phyloP scores from a whole-genome alignment of 1,284 basidiomycete species.

The Apiotrichum porosum region DNA sequence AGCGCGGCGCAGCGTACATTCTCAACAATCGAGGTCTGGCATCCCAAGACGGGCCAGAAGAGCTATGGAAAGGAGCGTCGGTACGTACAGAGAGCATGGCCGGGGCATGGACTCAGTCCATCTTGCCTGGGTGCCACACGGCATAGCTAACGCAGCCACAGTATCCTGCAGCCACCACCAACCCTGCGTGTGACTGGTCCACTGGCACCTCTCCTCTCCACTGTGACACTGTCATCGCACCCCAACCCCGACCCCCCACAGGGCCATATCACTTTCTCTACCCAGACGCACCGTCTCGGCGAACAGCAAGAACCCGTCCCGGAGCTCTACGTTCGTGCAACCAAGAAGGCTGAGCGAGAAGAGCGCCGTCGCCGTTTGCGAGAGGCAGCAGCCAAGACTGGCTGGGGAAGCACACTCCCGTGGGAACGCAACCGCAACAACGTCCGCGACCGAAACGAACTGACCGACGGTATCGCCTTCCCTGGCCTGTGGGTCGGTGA shows the following conservation, averaged over 20 bases:
- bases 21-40: slow-evolving; percentile 39
- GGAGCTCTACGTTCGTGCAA: not conserved
- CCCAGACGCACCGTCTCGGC: slow-evolving; percentile 26
- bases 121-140: too few species aligned
- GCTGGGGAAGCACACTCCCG: slow-evolving; percentile 33
- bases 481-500: slow-evolving; percentile 38
- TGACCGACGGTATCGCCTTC: slow-evolving; percentile 33
- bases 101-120: too few species aligned
- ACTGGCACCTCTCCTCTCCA: slow-evolving; percentile 19
- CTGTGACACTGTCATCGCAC: slow-evolving; percentile 6
- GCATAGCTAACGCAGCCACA: slow-evolving; percentile 15
- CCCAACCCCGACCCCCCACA: slow-evolving; percentile 4
- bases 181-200: slow-evolving; percentile 36
- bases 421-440: slow-evolving; percentile 18
- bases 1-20: too few species aligned
- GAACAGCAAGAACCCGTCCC: not conserved
- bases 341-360: slow-evolving; percentile 9
- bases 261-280: slow-evolving; percentile 14
- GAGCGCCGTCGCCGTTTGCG: slow-evolving; percentile 16
- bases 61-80: slow-evolving; percentile 43
- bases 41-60: slow-evolving; percentile 42
- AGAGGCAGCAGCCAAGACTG: slow-evolving; percentile 27
- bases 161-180: slow-evolving; percentile 40
- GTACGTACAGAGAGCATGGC: slow-evolving; percentile 28
- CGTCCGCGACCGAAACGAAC: slow-evolving; percentile 19